Evolutionary conservation across 2,329 filamentous ascomycete genomes (phyloP).

Genomic region (Pseudopyricularia javanii): DNA sequence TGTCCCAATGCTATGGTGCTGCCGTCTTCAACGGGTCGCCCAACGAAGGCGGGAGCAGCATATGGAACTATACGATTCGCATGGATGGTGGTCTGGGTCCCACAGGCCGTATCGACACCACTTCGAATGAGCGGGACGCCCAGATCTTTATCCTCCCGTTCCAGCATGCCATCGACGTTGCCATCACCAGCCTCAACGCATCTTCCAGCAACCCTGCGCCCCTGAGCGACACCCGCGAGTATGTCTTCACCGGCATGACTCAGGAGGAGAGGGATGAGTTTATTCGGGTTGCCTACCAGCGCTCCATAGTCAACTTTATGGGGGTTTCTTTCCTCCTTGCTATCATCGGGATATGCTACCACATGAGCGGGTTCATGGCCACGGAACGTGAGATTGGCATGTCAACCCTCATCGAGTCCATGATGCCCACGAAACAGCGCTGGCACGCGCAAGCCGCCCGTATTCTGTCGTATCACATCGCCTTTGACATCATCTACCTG

Average conservation of each 20-base stretch:
- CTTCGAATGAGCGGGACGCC: slow-evolving; percentile 56
- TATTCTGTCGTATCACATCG: slow-evolving; percentile 66
- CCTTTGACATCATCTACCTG: slow-evolving; percentile 68
- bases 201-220: slow-evolving; percentile 16
- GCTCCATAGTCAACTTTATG: slow-evolving; percentile 61
- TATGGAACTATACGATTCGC: slow-evolving; percentile 81
- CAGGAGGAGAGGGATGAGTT: slow-evolving; percentile 50
- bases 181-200: slow-evolving; percentile 48
- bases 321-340: slow-evolving; percentile 69
- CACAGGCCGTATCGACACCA: slow-evolving; percentile 48
- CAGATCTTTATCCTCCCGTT: slow-evolving; percentile 67
- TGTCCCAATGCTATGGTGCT: slow-evolving; percentile 61
- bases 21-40: slow-evolving; percentile 66
- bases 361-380: slow-evolving; percentile 76
- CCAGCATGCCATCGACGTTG: slow-evolving; percentile 64
- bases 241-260: slow-evolving; percentile 64
- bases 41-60: slow-evolving; percentile 47
- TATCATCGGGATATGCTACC: slow-evolving; percentile 73
- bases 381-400: slow-evolving; percentile 78
- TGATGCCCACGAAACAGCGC: slow-evolving; percentile 65
- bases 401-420: slow-evolving; percentile 78
- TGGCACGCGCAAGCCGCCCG: slow-evolving; percentile 72
- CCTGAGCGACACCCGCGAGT: slow-evolving; percentile 37
- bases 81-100: slow-evolving; percentile 58
- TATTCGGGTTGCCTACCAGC: slow-evolving; percentile 61